Conservation (phyloP, 805 yeast species). For the Ogataea pini region DNA sequence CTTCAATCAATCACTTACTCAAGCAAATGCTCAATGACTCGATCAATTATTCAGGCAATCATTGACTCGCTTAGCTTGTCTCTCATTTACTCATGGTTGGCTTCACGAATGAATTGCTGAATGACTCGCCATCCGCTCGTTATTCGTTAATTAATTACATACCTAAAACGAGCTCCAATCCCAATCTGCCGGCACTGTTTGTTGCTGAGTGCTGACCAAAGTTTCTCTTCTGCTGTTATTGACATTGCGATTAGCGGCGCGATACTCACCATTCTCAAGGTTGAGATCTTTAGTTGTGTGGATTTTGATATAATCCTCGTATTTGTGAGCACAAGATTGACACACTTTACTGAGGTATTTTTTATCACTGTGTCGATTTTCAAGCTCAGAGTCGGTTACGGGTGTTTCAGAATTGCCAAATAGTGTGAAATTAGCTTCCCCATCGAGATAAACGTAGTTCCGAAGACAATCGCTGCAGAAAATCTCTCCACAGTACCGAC, state of each 20-base stretch:
- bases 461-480: slow-evolving; percentile 41
- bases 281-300: slow-evolving; percentile 33
- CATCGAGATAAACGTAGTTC: slow-evolving; percentile 37
- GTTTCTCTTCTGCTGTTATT: slow-evolving; percentile 23
- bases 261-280: slow-evolving; percentile 23
- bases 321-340: slow-evolving; percentile 34
- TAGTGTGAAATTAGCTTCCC: slow-evolving; percentile 37
- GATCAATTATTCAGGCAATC: no score
- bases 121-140: no score
- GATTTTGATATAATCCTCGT: slow-evolving; percentile 35
- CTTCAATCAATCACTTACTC: no score
- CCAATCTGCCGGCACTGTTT: slow-evolving; percentile 40
- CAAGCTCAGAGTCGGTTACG: slow-evolving; percentile 13
- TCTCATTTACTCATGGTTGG: no score
- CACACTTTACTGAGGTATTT: slow-evolving; percentile 39
- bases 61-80: no score
- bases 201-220: slow-evolving; percentile 16
- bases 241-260: slow-evolving; percentile 11
- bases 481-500: slow-evolving; percentile 43
- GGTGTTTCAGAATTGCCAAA: slow-evolving; percentile 28
- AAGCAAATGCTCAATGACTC: not conserved
- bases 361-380: slow-evolving; percentile 16
- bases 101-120: no score
- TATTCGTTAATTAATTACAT: not conserved
- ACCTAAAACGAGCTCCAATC: slow-evolving; percentile 40